A percentile compares a stretch with the other conserved stretches of the same genome.
Conservation (phyloP, 2,329 filamentous ascomycete genomes). For the Colletotrichum chlorophyti region DNA sequence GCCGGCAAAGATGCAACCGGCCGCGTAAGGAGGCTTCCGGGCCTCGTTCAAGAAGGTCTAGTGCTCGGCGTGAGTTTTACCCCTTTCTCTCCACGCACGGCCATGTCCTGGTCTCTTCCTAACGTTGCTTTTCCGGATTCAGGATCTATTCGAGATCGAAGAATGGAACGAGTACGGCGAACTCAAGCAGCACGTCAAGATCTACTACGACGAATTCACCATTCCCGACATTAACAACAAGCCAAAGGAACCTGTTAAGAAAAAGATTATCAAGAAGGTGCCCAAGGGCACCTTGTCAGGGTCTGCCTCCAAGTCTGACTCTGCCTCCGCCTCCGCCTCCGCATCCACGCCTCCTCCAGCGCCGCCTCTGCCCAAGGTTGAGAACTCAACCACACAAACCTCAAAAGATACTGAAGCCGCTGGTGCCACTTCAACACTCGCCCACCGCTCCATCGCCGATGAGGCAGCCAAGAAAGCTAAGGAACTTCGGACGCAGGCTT, state of each 20-base stretch:
- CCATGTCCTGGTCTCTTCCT: not conserved
- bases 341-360: slow-evolving; percentile 35
- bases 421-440: slow-evolving; percentile 43
- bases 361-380: slow-evolving; percentile 37
- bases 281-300: slow-evolving; percentile 13
- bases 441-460: slow-evolving; percentile 64
- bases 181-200: slow-evolving; percentile 82
- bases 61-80: slow-evolving; percentile 79
- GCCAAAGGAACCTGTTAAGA: slow-evolving; percentile 48
- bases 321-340: slow-evolving; percentile 32
- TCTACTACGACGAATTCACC: slow-evolving; percentile 69
- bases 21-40: slow-evolving; percentile 79
- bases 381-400: slow-evolving; percentile 32
- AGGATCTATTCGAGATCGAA: slow-evolving; percentile 94
- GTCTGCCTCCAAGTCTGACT: slow-evolving; percentile 5
- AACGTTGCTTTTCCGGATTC: slow-evolving; percentile 17
- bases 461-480: slow-evolving; percentile 72
- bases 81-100: not conserved
- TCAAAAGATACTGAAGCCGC: slow-evolving; percentile 29
- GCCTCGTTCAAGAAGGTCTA: slow-evolving; percentile 84
- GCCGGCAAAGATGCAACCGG: slow-evolving; percentile 73
- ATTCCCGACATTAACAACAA: slow-evolving; percentile 62
- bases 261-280: slow-evolving; percentile 28
- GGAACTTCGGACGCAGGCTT: slow-evolving; percentile 59
- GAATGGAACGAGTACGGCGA: slow-evolving; percentile 99